Evolutionary conservation across 2,329 filamentous ascomycete genomes (phyloP).

Genomic region (Colletotrichum limetticola): DNA sequence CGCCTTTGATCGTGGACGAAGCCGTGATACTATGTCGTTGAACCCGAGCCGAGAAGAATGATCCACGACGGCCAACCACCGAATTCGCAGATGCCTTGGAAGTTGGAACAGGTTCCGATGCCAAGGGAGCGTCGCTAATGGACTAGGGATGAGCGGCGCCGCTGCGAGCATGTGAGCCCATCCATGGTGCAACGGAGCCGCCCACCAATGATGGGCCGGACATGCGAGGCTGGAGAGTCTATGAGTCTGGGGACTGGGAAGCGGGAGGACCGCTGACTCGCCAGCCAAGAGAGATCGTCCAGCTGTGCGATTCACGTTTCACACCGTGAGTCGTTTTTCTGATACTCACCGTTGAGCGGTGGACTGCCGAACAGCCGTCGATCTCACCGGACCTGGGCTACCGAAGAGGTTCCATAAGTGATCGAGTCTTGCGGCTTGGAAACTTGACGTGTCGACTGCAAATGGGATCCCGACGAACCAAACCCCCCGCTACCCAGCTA

Average conservation of each 20-base stretch:
- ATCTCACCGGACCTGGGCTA: constrained; percentile 24
- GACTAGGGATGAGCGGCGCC: constrained; percentile 19
- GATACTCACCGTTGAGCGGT: constrained; percentile 16
- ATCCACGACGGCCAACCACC: constrained; percentile 10
- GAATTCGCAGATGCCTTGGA: neutral
- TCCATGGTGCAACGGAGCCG: constrained; percentile 18
- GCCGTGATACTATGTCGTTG: neutral
- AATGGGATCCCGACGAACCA: constrained; percentile 12
- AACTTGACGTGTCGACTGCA: constrained; percentile 11
- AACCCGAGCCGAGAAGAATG: neutral
- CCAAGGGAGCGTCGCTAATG: neutral
- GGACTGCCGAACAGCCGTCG: constrained; percentile 26
- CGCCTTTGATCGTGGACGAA: neutral
- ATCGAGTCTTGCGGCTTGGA: neutral
- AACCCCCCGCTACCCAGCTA: too few species aligned
- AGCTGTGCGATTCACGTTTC: constrained; percentile 31
- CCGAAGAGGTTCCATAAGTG: neutral
- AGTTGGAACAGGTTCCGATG: neutral
- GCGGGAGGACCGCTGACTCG: constrained; percentile 32
- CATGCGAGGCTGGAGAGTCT: constrained; percentile 28
- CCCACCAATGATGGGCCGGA: constrained; percentile 13
- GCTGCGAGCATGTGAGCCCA: constrained; percentile 29
- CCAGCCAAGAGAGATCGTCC: constrained; percentile 25
- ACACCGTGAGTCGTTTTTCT: constrained; percentile 19
- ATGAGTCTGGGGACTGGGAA: constrained; percentile 3